Percentiles rank a stretch among this genome's conserved stretches.
phyloP scores from a whole-genome alignment of 768 basidiomycete genomes.

The Multifurca ochricompacta region DNA sequence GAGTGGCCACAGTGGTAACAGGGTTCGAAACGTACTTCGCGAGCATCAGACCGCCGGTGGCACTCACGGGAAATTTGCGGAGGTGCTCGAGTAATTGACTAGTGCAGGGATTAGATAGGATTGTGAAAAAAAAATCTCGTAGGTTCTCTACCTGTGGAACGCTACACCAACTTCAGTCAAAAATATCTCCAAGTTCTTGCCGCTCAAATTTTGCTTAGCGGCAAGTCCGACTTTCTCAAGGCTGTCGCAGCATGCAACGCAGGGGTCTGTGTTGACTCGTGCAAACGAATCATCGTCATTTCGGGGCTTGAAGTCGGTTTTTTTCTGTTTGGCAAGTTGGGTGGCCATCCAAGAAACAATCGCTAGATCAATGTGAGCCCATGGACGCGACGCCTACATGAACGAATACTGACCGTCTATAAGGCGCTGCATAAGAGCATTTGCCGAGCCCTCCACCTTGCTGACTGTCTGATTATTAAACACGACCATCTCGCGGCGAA shows the following conservation, averaged over 20 bases:
- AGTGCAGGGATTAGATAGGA: background rate
- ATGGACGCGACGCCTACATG: background rate
- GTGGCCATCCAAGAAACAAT: conserved; percentile 66
- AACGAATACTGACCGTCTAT: conserved; percentile 57
- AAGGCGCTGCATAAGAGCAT: conserved; percentile 69
- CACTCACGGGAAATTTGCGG: conserved; percentile 93
- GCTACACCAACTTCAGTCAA: conserved; percentile 89
- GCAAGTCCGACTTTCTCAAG: conserved; percentile 76
- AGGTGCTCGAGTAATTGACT: conserved; percentile 91
- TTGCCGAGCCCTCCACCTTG: conserved; percentile 76
- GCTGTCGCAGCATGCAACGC: conserved; percentile 74
- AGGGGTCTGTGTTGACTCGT: conserved; percentile 91
- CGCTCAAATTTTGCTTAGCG: conserved; percentile 69
- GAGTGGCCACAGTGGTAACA: background rate
- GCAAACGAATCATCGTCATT: conserved; percentile 96
- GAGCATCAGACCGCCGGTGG: conserved; percentile 94
- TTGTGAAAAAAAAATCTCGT: background rate
- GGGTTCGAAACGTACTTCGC: conserved; percentile 64
- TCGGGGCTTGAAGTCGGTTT: conserved; percentile 91
- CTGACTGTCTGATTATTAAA: conserved; percentile 87
- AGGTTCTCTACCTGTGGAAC: conserved; percentile 67
- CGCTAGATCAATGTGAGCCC: conserved; percentile 32
- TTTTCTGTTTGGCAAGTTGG: conserved; percentile 88
- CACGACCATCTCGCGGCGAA: conserved; percentile 84
- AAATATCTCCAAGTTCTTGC: conserved; percentile 90